These are phyloP conservation scores for Bullera alba DNA, from an alignment of 768 basidiomycete species.

Conservation along the genomic window DNA sequence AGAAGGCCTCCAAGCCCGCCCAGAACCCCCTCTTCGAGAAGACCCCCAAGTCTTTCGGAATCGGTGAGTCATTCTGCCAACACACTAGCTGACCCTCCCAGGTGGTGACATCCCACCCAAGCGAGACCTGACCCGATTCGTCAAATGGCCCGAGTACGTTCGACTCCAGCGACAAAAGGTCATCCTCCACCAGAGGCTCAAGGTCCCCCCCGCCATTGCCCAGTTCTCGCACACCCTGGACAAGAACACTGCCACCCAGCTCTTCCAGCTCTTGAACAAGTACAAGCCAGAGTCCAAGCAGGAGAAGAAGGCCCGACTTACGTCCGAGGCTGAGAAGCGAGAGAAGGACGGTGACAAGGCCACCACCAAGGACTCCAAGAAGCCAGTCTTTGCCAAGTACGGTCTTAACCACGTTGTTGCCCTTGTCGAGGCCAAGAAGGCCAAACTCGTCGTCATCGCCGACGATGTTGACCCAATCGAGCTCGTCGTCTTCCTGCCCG, in stretches of 20 bases:
- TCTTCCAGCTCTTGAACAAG: constrained; percentile 98
- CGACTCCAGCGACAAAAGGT: constrained; percentile 98
- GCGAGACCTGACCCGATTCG: constrained; percentile 89
- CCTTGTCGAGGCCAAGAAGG: constrained; percentile 92
- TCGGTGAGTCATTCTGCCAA: constrained; percentile 56
- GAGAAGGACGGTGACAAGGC: constrained; percentile 69
- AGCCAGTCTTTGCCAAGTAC: constrained; percentile 90
- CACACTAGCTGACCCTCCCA: constrained; percentile 38
- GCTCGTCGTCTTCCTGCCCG: constrained; percentile 95
- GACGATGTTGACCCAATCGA: constrained; percentile 95
- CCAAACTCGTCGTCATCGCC: constrained; percentile 86
- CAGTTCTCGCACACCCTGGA: constrained; percentile 93
- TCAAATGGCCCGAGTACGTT: constrained; percentile 99
- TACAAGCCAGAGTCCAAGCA: constrained; percentile 61
- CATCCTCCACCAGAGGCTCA: constrained; percentile 92
- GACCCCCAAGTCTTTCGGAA: constrained; percentile 84
- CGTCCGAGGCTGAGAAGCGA: constrained; percentile 59
- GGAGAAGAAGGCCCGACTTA: constrained; percentile 93
- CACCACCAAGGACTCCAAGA: constrained; percentile 69
- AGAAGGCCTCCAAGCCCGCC: constrained; percentile 58
- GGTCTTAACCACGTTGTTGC: constrained; percentile 96
- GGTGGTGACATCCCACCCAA: constrained; percentile 89
- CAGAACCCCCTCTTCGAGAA: constrained; percentile 98
- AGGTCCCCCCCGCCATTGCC: constrained; percentile 95
- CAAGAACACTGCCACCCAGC: constrained; percentile 97